Base-by-base conservation (phyloP, 371 early-diverging fungal genomes). In the Rhizopus stolonifer region DNA sequence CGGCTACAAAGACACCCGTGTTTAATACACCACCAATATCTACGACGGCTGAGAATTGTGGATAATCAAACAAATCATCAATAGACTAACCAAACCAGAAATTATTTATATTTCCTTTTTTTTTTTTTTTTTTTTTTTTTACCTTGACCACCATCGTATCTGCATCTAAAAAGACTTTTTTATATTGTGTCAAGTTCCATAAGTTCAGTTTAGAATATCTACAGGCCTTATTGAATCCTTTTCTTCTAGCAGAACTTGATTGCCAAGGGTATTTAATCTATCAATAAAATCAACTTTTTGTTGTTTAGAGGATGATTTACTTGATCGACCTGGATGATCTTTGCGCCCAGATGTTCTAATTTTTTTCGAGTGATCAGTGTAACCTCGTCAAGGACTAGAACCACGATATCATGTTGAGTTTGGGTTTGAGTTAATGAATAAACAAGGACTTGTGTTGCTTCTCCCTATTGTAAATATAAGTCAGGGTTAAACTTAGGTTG, bases 181-280 rank as follows among this genome's bases (percentile, higher is more conserved):
- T 42, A 43, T 70, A 70, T 33, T 70, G 60, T 3, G 67, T 67
- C 14, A 70, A 38, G 26, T 49, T 60, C 71, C 71, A 70, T 10
- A 70, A 45, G 47, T 61, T 58, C 8, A 70, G 36, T 54, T 70
- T 70, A 3, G 71, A 70, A 23, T 70, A 70, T 47, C 71, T 52
- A 42, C 71, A 70, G 6, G 71, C 66, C 36, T 70, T 70, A 47
- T 70, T 67, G 46, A 58, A 67, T 1, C 71, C 71, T 36, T 70
- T 65, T 45, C 46, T 51, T 34, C 43, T 31, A 3, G 65, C 67
- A 7, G 56, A 22, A 46, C 23, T 48, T 6, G 67, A 63, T 29
- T 67, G 54, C 64, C 66, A 70, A n/a, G 71, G 71, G 42, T 67
- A 70, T 15, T 58, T 56, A 13, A 65, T 33, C 65, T 65, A 54